Percentiles rank a stretch among this genome's conserved stretches.
Evolutionary conservation across 1,284 basidiomycete species (phyloP).

Genomic region (Melampsora americana): DNA sequence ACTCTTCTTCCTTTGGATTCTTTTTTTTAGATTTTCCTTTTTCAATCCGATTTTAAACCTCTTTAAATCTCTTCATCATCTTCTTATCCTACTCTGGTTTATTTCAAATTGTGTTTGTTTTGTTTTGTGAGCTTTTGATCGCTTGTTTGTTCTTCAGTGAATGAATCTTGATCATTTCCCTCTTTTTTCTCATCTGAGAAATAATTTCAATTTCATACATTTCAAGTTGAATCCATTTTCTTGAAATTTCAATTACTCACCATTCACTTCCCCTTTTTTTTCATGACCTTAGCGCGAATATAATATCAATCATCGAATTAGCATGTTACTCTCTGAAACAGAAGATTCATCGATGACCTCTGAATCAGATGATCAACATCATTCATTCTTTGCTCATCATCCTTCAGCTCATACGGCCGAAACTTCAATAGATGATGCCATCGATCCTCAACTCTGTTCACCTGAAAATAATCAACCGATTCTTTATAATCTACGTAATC

Average conservation of each 20-base stretch:
- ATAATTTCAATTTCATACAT: background rate
- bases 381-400: conserved; percentile 1
- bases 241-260: background rate
- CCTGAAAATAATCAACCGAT: conserved; percentile 19
- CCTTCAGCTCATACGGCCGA: background rate
- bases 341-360: conserved; percentile 32
- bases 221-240: background rate
- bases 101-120: background rate
- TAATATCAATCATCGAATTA: conserved; percentile 1
- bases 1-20: no score
- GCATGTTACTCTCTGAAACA: conserved; percentile 23
- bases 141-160: no score
- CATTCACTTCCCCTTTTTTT: conserved; percentile 7
- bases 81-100: background rate
- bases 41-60: no score
- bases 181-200: no score
- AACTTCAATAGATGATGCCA: conserved; percentile 35
- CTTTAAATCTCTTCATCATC: background rate
- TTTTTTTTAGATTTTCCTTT: no score
- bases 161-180: no score
- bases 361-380: conserved; percentile 9
- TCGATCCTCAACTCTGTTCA: conserved; percentile 38
- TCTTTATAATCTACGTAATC: conserved; percentile 19
- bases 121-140: background rate
- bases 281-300: conserved; percentile 12